Evolutionary conservation across 371 early-diverging fungal genomes (phyloP), one percentile per base, ranked within the genome.

Genomic region (Lichtheimia corymbifera): DNA sequence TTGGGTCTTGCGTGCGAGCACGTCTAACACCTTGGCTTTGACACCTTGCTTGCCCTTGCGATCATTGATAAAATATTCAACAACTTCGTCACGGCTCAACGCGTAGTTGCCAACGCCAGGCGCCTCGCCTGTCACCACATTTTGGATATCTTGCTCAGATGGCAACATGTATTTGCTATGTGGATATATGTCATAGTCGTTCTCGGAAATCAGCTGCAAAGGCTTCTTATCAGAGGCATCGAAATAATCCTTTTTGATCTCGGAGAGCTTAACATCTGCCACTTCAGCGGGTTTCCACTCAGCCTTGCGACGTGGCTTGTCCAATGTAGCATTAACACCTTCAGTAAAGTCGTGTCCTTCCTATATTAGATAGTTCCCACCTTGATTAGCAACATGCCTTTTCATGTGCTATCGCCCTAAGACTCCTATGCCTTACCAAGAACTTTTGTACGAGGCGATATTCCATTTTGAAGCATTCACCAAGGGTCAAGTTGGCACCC

Each of bases 391-490:
- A 67, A 96, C 97, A 51, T 88, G 88, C 2, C 82, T 87, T 18
- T 66, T 59, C 77, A 28, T 13, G 43, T 24, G 12, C 12, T 53
- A 15, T 50, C 35, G 15, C 35, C 50, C 5, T n/a, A 49, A 44
- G 25, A 35, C 35, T 14, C 15, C 18, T 17, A 27, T 27, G 11
- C 35, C 72, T 62, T 67, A 86, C 83, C 80, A 93, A 72, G 68
- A 93, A 90, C 68, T 88, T 86, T 65, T 88, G 88, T 4, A 83
- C 92, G 45, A 96, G 72, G 20, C 84, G 82, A 63, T 88, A 93
- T 76, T 97, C 98, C 88, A 93, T 88, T 59, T 83, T 70, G 75
- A 97, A 90, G 63, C 93, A 93, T 53, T 87, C 81, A 9, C 84
- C 84, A 67, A 98, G 84, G 40, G 80, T 75, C 62, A 88, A 64